A percentile compares a stretch with the other conserved stretches of the same genome.
Conservation (phyloP, 2,329 filamentous ascomycete species). For the Nannizziopsis arthrosporioides region DNA sequence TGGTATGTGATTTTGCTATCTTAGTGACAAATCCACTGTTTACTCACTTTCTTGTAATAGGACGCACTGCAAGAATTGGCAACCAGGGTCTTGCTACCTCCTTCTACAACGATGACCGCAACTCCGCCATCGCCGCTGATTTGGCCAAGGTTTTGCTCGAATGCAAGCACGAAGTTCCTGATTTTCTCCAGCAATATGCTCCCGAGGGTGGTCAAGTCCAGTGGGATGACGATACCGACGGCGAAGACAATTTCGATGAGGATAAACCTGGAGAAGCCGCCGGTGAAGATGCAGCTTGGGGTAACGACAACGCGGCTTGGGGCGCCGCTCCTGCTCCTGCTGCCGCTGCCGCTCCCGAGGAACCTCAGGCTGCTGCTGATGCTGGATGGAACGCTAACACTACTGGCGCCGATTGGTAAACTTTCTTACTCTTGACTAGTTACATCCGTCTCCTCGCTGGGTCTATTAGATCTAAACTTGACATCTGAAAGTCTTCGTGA, state of each 20-base stretch:
- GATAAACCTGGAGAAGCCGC: slow-evolving; percentile 3
- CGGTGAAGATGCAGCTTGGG: slow-evolving; percentile 15
- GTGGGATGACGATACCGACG: slow-evolving; percentile 45
- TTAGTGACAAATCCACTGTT: too few relatives aligned
- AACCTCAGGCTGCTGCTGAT: neutral
- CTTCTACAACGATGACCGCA: slow-evolving; percentile 65
- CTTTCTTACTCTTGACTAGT: neutral
- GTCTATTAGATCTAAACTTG: neutral
- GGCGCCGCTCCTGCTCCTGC: slow-evolving; percentile 6
- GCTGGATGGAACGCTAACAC: slow-evolving; percentile 5
- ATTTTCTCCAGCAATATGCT: slow-evolving; percentile 59
- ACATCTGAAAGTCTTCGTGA: too few relatives aligned
- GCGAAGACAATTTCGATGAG: slow-evolving; percentile 25
- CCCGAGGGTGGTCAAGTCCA: slow-evolving; percentile 31
- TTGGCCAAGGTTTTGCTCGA: slow-evolving; percentile 75
- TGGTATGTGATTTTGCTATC: slow-evolving; percentile 44
- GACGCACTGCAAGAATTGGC: slow-evolving; percentile 88
- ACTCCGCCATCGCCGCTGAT: slow-evolving; percentile 58
- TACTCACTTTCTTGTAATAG: slow-evolving; percentile 33
- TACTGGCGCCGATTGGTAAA: slow-evolving; percentile 6
- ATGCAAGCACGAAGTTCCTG: slow-evolving; percentile 63
- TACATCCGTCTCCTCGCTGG: neutral
- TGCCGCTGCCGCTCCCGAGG: slow-evolving; percentile 4
- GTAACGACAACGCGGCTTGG: slow-evolving; percentile 12
- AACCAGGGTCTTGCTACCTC: slow-evolving; percentile 76